Evolutionary conservation across 495 filamentous ascomycete species (phyloP), one percentile per base, ranked within the genome.

Genomic region (Cercophora scortea): DNA sequence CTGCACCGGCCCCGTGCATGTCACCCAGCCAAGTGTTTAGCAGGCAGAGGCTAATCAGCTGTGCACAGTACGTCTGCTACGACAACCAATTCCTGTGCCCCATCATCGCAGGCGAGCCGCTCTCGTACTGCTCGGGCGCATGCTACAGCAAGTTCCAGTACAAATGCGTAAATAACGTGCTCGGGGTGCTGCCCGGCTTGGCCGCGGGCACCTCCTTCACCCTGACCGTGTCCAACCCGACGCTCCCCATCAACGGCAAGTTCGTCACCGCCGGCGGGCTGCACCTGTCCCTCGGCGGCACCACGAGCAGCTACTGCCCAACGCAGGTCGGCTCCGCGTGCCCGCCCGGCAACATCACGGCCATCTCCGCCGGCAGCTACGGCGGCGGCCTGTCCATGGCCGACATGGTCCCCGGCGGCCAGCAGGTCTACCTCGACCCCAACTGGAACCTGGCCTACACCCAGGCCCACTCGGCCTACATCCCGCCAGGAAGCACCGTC

Each of bases 391-490:
- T 43, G 5, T 33, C 46, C 38, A 64, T 68, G 65, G 56, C 59
- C 41, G 76, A 79, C 51, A 60, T 69, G 44, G 84, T 88, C 32
- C 82, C 85, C 15, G 84, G 83, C 42, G 84, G 85, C 18, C 83
- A 88, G 58, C 67, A 69, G 51, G 74, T 81, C 66, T 89, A 85
- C 64, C 71, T 88, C 35, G 64, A 58, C 15, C 68, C 76, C 5
- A 61, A 69, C 25, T 84, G 84, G 46, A 71, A 76, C 32, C 64
- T 89, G 35, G 67, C 62, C 49, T 87, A 80, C 73, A 84, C 82
- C 3, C 69, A 66, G 42, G 76, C 83, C 1, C 83, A 87, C 68
- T 82, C 78, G 6, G 74, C 72, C 15, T 71, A 60, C 57, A 76
- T 80, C 17, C 83, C 84, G 0, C 36, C 68, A 0, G 83, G 81